phyloP scores from a whole-genome alignment of 805 yeast species.

The baker's yeast (Saccharomyces cerevisiae) region DNA sequence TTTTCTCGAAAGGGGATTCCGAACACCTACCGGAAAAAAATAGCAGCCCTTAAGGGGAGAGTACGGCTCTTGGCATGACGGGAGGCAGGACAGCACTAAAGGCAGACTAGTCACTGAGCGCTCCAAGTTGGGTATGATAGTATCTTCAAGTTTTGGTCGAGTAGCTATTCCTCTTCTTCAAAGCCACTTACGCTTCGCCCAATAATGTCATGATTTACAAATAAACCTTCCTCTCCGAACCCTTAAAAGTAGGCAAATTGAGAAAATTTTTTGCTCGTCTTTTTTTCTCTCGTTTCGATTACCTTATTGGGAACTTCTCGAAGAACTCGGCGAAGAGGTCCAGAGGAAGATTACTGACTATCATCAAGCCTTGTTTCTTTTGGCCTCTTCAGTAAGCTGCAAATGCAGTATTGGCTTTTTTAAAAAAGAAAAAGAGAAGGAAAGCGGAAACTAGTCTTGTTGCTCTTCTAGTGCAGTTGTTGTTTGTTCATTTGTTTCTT shows the following conservation, averaged over 20 bases:
- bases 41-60: neutral
- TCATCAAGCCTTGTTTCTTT: neutral
- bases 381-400: neutral
- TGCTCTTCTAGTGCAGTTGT: neutral
- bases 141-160: neutral
- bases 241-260: neutral
- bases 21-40: slow-evolving; percentile 1
- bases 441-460: neutral
- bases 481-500: neutral
- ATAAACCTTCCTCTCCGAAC: neutral
- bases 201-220: neutral
- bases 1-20: slow-evolving; percentile 1
- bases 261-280: neutral
- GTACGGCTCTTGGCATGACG: neutral
- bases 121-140: neutral
- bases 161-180: neutral
- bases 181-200: neutral
- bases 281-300: neutral
- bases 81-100: neutral
- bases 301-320: neutral
- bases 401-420: neutral
- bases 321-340: neutral
- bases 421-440: neutral
- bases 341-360: neutral
- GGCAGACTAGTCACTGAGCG: neutral